Evolutionary conservation across 345 rosid species (phyloP).

Genomic region (Pelargonium nanum): DNA sequence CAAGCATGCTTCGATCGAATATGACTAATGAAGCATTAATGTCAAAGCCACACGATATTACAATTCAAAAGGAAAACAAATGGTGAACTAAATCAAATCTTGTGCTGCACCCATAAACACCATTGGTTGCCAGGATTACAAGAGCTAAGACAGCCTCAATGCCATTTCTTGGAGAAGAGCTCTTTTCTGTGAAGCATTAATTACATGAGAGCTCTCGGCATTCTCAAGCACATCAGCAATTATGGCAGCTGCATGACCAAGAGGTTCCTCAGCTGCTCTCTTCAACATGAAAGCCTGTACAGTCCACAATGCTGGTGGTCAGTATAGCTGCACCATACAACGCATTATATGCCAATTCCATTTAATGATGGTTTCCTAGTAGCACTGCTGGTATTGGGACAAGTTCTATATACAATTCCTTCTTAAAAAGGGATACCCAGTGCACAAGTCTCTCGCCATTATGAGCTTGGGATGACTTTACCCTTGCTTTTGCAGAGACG

Average conservation of each 20-base stretch:
- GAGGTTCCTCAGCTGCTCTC: conserved; percentile 82
- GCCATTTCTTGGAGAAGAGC: conserved; percentile 98
- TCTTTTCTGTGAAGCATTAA: conserved; percentile 81
- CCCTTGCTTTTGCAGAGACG: too few species aligned
- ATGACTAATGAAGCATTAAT: neutral
- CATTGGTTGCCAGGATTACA: too few species aligned
- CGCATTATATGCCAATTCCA: too few species aligned
- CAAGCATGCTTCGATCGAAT: too few species aligned
- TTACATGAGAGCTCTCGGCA: conserved; percentile 74
- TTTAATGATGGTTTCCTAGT: too few species aligned
- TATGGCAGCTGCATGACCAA: conserved; percentile 92
- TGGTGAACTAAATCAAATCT: too few species aligned
- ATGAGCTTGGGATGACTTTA: too few species aligned
- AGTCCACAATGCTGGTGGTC: neutral
- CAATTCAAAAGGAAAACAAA: neutral
- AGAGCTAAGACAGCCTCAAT: conserved; percentile 53
- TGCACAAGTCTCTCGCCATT: too few species aligned
- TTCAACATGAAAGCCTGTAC: conserved; percentile 89
- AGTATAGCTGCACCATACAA: neutral
- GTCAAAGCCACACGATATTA: neutral
- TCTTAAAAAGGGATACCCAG: too few species aligned
- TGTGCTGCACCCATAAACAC: neutral
- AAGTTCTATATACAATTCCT: too few species aligned
- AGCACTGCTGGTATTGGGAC: too few species aligned
- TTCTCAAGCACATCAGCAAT: conserved; percentile 82